Conservation (phyloP, 1,284 basidiomycete genomes). For the Pseudozyma sp. region DNA sequence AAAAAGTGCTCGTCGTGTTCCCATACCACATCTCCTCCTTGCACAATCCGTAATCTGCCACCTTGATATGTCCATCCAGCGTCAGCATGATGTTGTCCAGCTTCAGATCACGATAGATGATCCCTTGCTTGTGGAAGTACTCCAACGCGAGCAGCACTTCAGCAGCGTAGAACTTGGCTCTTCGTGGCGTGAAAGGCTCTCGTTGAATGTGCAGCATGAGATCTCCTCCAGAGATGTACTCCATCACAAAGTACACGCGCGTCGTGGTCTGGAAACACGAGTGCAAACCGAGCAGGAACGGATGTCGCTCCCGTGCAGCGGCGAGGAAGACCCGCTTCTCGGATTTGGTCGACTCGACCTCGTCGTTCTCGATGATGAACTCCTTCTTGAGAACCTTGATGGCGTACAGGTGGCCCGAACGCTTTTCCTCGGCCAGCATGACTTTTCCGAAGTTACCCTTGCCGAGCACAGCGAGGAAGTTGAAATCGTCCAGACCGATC, state of each 20-base stretch:
- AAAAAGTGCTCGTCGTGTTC: slow-evolving; percentile 98
- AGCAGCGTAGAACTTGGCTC: slow-evolving; percentile 98
- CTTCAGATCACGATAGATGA: slow-evolving; percentile 89
- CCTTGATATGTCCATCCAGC: slow-evolving; percentile 96
- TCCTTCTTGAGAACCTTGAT: slow-evolving; percentile 99
- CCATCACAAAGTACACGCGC: slow-evolving; percentile 87
- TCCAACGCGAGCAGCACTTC: slow-evolving; percentile 96
- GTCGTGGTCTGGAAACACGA: slow-evolving; percentile 99
- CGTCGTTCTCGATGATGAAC: slow-evolving; percentile 99
- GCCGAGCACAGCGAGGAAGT: slow-evolving; percentile 96
- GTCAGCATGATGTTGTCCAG: slow-evolving; percentile 98
- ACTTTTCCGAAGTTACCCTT: slow-evolving; percentile 99
- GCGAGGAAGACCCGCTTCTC: slow-evolving; percentile 98
- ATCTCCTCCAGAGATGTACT: slow-evolving; percentile 80
- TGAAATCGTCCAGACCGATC: slow-evolving; percentile 97
- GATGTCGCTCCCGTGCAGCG: slow-evolving; percentile 94
- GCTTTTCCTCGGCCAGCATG: slow-evolving; percentile 99
- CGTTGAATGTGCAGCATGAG: slow-evolving; percentile 85
- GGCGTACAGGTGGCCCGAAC: slow-evolving; percentile 86
- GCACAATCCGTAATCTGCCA: slow-evolving; percentile 98
- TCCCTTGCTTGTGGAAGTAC: slow-evolving; percentile 98
- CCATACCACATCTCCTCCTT: slow-evolving; percentile 99
- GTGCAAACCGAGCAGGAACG: slow-evolving; percentile 94
- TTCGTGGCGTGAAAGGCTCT: slow-evolving; percentile 81
- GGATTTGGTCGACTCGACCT: slow-evolving; percentile 98